Percentiles rank a stretch among this genome's conserved stretches.
Evolutionary conservation across 2,329 filamentous ascomycete species (phyloP).

Genomic region (Pseudocercospora vitis): DNA sequence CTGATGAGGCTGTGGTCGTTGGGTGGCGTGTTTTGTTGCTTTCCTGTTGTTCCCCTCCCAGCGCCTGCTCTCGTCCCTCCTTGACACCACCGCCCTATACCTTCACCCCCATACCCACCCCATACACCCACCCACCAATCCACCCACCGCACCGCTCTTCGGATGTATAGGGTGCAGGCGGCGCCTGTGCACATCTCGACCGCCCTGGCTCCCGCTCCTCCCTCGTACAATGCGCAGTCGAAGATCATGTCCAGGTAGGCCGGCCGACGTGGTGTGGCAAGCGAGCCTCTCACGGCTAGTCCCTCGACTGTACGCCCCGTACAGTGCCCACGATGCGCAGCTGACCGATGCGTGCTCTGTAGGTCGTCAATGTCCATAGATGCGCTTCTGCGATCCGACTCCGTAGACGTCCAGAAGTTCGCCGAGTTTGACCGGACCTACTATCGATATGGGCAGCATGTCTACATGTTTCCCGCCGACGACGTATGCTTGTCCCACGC

Average conservation of each 20-base stretch:
- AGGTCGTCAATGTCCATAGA: constrained; percentile 23
- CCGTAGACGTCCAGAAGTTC: constrained; percentile 21
- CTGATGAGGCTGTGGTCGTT: constrained; percentile 16
- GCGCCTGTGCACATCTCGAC: constrained; percentile 17
- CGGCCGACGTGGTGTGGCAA: neutral
- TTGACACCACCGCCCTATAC: neutral
- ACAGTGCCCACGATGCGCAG: neutral
- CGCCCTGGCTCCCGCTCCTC: constrained; percentile 10
- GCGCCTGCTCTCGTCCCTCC: constrained; percentile 5
- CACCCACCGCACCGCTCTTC: neutral
- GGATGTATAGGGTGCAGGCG: constrained; percentile 26
- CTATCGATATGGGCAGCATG: constrained; percentile 23
- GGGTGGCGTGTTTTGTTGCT: constrained; percentile 26
- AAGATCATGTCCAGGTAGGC: constrained; percentile 27
- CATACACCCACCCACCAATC: neutral
- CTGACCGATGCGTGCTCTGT: neutral
- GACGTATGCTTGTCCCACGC: constrained; percentile 18
- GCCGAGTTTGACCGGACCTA: constrained; percentile 24
- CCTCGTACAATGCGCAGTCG: constrained; percentile 15
- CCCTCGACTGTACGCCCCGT: no score
- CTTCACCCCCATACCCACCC: neutral
- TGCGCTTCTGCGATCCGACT: constrained; percentile 25
- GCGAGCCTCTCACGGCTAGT: no score
- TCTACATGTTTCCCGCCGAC: constrained; percentile 29
- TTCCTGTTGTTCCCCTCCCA: constrained; percentile 15